These are phyloP conservation scores for Polymyxa betae DNA, from an alignment of 208 protist species.

Conservation along the genomic window DNA sequence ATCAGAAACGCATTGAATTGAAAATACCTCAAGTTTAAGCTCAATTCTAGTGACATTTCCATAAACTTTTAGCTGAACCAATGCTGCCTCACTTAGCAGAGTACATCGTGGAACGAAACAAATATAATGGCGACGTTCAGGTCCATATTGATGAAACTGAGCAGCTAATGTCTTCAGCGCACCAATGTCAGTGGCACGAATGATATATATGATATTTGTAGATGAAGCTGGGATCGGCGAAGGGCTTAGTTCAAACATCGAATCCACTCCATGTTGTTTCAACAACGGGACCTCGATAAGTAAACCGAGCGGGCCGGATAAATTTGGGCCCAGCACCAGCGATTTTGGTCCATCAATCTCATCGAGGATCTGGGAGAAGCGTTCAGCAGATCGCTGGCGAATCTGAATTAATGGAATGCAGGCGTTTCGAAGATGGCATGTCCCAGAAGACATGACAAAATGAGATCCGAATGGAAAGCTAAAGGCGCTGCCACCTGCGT, in stretches of 20 bases:
- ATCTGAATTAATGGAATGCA: background rate
- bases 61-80: constrained; percentile 30
- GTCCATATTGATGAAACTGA: background rate
- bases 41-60: constrained; percentile 16
- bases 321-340: constrained; percentile 1
- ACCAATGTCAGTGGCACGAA: background rate
- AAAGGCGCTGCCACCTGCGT: background rate
- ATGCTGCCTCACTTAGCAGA: background rate
- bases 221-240: background rate
- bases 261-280: background rate
- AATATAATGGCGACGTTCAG: constrained; percentile 13
- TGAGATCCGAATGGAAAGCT: background rate
- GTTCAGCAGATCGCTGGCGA: background rate
- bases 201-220: background rate
- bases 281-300: constrained; percentile 14
- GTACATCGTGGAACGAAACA: constrained; percentile 4
- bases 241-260: constrained; percentile 19
- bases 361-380: background rate
- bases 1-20: background rate
- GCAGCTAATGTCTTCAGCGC: background rate
- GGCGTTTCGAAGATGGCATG: constrained; percentile 12
- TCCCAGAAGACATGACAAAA: background rate
- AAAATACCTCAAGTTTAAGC: background rate
- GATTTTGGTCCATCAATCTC: constrained; percentile 37
- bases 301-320: constrained; percentile 7